Evolutionary conservation across 116 monocot species (phyloP).

Genomic region (Iris pallida): DNA sequence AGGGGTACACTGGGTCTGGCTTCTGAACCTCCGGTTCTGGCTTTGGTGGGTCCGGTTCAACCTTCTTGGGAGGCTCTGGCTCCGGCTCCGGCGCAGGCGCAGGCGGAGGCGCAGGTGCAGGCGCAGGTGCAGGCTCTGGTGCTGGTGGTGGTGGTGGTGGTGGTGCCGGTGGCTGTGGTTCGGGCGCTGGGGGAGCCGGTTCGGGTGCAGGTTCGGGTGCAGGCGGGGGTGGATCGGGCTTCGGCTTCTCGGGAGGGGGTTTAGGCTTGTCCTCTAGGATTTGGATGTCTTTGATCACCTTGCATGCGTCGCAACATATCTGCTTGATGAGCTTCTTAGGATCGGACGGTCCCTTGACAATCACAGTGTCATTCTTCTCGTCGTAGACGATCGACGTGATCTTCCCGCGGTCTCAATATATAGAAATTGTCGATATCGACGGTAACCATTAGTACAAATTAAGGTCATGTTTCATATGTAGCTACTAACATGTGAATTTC

Average conservation of each 20-base stretch:
- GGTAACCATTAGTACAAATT: neutral
- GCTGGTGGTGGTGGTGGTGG: neutral
- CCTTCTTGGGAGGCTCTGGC: neutral
- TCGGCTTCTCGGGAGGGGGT: too few relatives aligned
- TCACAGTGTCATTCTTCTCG: constrained; percentile 33
- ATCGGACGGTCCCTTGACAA: constrained; percentile 9
- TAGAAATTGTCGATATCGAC: neutral
- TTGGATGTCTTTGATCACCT: constrained; percentile 33
- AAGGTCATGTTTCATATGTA: too few relatives aligned
- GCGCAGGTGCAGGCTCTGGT: neutral
- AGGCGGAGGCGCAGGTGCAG: too few relatives aligned
- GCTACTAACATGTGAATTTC: neutral
- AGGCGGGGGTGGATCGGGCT: neutral
- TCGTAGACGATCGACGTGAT: constrained; percentile 21
- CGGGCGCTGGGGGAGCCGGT: neutral
- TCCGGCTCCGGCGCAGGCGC: too few relatives aligned
- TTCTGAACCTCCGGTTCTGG: neutral
- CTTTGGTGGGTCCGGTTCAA: constrained; percentile 1
- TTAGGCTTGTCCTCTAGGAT: constrained; percentile 19
- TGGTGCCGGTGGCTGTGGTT: too few relatives aligned
- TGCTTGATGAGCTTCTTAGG: constrained; percentile 22
- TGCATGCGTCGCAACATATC: constrained; percentile 29
- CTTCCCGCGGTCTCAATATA: constrained; percentile 13
- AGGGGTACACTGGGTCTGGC: neutral
- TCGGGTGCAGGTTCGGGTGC: neutral